Percentiles rank a stretch among this genome's conserved stretches.
These are phyloP conservation scores for Spathaspora boniae DNA, from an alignment of 805 yeast genomes.

Conservation along the genomic window DNA sequence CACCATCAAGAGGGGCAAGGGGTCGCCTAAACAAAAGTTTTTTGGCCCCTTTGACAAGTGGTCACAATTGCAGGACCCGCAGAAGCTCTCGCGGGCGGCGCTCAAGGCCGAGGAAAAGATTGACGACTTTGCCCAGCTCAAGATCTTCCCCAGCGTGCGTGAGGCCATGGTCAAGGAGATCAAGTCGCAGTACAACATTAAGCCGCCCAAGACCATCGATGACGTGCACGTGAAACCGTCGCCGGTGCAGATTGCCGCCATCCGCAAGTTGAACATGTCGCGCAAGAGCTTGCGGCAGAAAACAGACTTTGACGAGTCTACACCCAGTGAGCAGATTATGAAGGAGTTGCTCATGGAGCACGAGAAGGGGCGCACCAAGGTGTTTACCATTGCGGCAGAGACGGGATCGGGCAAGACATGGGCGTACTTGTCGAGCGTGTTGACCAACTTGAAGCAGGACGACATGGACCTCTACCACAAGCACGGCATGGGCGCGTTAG, in stretches of 20 bases:
- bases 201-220: constrained; percentile 30
- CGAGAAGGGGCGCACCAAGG: constrained; percentile 39
- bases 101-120: constrained; percentile 28
- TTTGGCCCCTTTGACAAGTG: constrained; percentile 44
- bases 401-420: constrained; percentile 97
- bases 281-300: constrained; percentile 29
- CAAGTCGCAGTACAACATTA: constrained; percentile 30
- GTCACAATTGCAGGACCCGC: constrained; percentile 45
- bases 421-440: constrained; percentile 77
- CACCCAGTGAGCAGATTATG: constrained; percentile 21
- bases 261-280: constrained; percentile 50
- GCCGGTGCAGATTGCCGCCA: constrained; percentile 78
- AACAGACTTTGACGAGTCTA: constrained; percentile 3
- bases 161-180: constrained; percentile 55
- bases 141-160: constrained; percentile 66
- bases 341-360: constrained; percentile 26
- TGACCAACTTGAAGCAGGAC: constrained; percentile 64
- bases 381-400: constrained; percentile 87
- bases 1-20: no score
- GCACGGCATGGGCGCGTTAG: constrained; percentile 16
- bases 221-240: constrained; percentile 53
- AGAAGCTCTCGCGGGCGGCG: no score
- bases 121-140: constrained; percentile 60
- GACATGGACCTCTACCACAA: constrained; percentile 31
- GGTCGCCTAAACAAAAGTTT: no score